Conservation (phyloP, 306 rosid species). For the Ochetophila trinervis region DNA sequence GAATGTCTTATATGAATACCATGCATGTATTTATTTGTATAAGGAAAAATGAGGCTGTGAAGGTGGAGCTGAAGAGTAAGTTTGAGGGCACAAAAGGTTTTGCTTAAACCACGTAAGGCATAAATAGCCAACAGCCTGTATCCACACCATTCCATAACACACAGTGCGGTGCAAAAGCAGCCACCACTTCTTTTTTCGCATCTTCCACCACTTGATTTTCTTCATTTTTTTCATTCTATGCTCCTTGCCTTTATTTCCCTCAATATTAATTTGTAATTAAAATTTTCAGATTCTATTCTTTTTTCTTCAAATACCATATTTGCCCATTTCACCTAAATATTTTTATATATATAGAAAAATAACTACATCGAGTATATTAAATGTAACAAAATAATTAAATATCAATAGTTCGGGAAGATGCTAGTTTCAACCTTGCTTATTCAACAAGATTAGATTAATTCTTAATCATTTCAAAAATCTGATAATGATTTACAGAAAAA, state of each 20-base stretch:
- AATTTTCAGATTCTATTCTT: neutral
- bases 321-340: neutral
- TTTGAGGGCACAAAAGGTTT: constrained; percentile 30
- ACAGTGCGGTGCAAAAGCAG: constrained; percentile 35
- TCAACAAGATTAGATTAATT: too few relatives aligned
- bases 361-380: neutral
- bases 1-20: neutral
- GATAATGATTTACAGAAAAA: too few relatives aligned
- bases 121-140: constrained; percentile 19
- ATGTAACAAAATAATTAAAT: neutral
- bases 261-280: too few relatives aligned
- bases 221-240: constrained; percentile 11
- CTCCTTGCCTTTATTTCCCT: neutral
- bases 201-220: constrained; percentile 31
- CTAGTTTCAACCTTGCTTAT: too few relatives aligned
- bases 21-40: neutral
- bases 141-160: constrained; percentile 22
- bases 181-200: constrained; percentile 31
- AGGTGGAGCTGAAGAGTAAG: neutral
- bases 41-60: neutral
- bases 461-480: too few relatives aligned
- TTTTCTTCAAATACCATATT: constrained; percentile 9
- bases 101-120: constrained; percentile 41
- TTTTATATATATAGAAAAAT: neutral
- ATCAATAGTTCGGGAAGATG: too few relatives aligned